Percentiles rank a stretch among this genome's conserved stretches.
Evolutionary conservation across 352 stramenopile species (phyloP).

Genomic region (Phytophthora tubulina): DNA sequence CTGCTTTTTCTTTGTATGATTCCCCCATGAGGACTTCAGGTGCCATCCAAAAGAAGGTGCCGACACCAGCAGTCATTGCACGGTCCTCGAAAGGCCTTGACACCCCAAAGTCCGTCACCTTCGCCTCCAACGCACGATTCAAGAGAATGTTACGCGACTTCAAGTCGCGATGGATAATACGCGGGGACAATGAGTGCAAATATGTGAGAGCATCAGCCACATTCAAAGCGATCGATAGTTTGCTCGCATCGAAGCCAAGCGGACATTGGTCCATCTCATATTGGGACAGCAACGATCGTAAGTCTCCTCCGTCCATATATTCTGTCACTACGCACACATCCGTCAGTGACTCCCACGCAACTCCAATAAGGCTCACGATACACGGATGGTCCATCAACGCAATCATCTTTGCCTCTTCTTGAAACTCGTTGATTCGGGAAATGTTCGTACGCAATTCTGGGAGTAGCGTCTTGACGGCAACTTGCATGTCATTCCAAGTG

Average conservation of each 20-base stretch:
- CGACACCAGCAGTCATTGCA: slow-evolving; percentile 2
- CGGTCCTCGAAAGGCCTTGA: slow-evolving; percentile 11
- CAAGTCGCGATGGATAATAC: slow-evolving; percentile 57
- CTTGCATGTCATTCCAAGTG: slow-evolving; percentile 37
- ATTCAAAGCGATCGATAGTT: slow-evolving; percentile 7
- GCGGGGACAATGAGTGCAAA: slow-evolving; percentile 22
- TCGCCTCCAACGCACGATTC: slow-evolving; percentile 39
- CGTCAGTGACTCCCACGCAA: slow-evolving; percentile 45
- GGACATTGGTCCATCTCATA: slow-evolving; percentile 3
- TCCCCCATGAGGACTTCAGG: slow-evolving; percentile 1
- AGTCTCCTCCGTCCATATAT: slow-evolving; percentile 50
- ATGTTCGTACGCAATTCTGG: slow-evolving; percentile 47
- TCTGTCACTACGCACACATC: slow-evolving; percentile 46
- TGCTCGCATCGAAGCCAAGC: slow-evolving; percentile 9
- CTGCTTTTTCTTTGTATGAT: slow-evolving; percentile 1
- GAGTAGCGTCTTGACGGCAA: slow-evolving; percentile 59
- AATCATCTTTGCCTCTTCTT: slow-evolving; percentile 56
- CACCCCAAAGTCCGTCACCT: slow-evolving; percentile 60
- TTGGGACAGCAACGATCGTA: slow-evolving; percentile 31
- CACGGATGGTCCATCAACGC: slow-evolving; percentile 51
- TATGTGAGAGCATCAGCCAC: slow-evolving; percentile 23
- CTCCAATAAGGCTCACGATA: slow-evolving; percentile 29
- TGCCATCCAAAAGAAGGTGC: slow-evolving; percentile 3
- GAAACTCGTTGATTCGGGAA: slow-evolving; percentile 47
- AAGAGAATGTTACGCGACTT: slow-evolving; percentile 71